phyloP scores from a whole-genome alignment of 2,329 filamentous ascomycete species.

The Microcera coccophila region DNA sequence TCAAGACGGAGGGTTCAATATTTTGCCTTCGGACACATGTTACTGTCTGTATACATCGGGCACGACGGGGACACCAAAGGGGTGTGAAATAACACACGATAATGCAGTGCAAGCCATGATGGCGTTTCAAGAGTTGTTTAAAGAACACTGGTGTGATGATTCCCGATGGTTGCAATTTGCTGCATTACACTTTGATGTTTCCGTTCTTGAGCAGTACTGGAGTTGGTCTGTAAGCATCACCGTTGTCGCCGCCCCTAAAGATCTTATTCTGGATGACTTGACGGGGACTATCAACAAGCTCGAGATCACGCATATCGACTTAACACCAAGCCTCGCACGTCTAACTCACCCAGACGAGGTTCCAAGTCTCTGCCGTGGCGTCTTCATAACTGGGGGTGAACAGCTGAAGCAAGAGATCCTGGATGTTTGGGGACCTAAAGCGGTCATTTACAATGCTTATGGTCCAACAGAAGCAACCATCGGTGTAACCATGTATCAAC shows the following conservation, averaged over 20 bases:
- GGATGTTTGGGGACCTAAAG: slow-evolving; percentile 74
- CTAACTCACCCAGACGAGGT: slow-evolving; percentile 76
- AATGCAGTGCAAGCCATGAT: slow-evolving; percentile 88
- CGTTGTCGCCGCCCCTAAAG: slow-evolving; percentile 75
- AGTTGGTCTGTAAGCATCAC: slow-evolving; percentile 89
- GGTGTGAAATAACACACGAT: slow-evolving; percentile 82
- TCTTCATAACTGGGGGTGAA: slow-evolving; percentile 92
- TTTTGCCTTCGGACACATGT: slow-evolving; percentile 55
- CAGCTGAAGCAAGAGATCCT: slow-evolving; percentile 85
- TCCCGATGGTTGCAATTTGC: slow-evolving; percentile 92
- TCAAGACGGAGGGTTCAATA: slow-evolving; percentile 13
- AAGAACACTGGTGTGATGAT: slow-evolving; percentile 64
- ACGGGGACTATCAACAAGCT: slow-evolving; percentile 66
- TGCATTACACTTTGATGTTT: slow-evolving; percentile 91
- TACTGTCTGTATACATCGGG: slow-evolving; percentile 88
- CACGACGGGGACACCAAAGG: slow-evolving; percentile 82
- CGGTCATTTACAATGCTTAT: slow-evolving; percentile 87
- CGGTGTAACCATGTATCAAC: slow-evolving; percentile 83
- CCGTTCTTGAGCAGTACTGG: slow-evolving; percentile 91
- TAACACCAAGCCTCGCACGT: slow-evolving; percentile 82
- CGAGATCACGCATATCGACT: slow-evolving; percentile 81
- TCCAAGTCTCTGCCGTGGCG: slow-evolving; percentile 71
- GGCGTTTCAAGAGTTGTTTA: slow-evolving; percentile 76
- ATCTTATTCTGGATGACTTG: slow-evolving; percentile 82
- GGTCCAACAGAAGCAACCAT: slow-evolving; percentile 93